Percentiles rank a stretch among this genome's conserved stretches.
These are phyloP conservation scores for Proteromonas lacertae DNA, from an alignment of 352 stramenopile genomes.

Conservation along the genomic window DNA sequence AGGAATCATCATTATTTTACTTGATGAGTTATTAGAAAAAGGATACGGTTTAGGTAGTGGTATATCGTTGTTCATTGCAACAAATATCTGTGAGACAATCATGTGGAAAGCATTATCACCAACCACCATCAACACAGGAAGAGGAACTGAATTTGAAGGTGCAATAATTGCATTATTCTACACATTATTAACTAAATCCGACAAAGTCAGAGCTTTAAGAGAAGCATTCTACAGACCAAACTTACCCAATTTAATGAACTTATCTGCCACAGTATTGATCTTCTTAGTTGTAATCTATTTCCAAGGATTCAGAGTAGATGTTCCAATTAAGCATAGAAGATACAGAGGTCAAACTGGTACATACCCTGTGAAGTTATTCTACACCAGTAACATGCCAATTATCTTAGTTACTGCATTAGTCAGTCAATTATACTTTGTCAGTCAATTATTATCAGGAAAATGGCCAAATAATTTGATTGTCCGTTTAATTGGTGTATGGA, in stretches of 20 bases:
- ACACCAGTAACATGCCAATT: slow-evolving; percentile 99
- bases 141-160: slow-evolving; percentile 93
- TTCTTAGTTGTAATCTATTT: slow-evolving; percentile 99
- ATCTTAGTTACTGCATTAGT: slow-evolving; percentile 92
- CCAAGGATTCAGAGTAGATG: slow-evolving; percentile 74
- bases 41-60: slow-evolving; percentile 87
- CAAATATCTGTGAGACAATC: slow-evolving; percentile 98
- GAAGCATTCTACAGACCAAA: slow-evolving; percentile 95
- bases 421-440: slow-evolving; percentile 98
- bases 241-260: slow-evolving; percentile 90
- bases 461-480: slow-evolving; percentile 78
- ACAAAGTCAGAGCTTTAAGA: slow-evolving; percentile 78
- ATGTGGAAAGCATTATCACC: slow-evolving; percentile 97
- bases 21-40: slow-evolving; percentile 98
- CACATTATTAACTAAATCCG: slow-evolving; percentile 74
- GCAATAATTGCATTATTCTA: slow-evolving; percentile 97
- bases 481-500: slow-evolving; percentile 2
- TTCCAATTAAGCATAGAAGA: slow-evolving; percentile 90
- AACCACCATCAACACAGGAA: slow-evolving; percentile 94
- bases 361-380: slow-evolving; percentile 99
- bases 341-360: slow-evolving; percentile 88
- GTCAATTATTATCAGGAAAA: slow-evolving; percentile 91
- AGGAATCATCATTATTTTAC: slow-evolving; percentile 88
- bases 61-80: slow-evolving; percentile 98
- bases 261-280: slow-evolving; percentile 87